phyloP scores from a whole-genome alignment of 2,329 filamentous ascomycete genomes.

The Albophoma yamanashiensis region DNA sequence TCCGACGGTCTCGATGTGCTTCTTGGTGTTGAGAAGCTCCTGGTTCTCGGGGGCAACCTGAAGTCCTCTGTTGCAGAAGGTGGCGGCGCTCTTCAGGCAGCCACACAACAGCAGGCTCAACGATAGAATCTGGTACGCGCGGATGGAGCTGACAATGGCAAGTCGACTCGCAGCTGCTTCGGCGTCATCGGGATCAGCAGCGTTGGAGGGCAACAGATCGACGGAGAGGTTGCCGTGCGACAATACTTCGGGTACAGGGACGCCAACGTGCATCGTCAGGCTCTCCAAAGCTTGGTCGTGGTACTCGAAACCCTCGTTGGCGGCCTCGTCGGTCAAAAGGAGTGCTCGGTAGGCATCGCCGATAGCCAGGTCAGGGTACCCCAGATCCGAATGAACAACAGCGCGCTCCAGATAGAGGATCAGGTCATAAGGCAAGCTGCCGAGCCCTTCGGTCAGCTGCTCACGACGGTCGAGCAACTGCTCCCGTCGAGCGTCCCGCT shows the following conservation, averaged over 20 bases:
- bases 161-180: conserved; percentile 27
- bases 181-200: conserved; percentile 21
- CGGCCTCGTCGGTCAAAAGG: conserved; percentile 72
- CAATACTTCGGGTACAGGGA: conserved; percentile 33
- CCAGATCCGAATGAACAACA: conserved; percentile 58
- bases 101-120: conserved; percentile 52
- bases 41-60: conserved; percentile 41
- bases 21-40: conserved; percentile 42
- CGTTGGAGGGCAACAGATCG: conserved; percentile 20
- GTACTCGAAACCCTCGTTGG: conserved; percentile 73
- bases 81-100: conserved; percentile 56
- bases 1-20: conserved; percentile 42
- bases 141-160: conserved; percentile 38
- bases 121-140: conserved; percentile 48
- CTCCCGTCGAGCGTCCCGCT: conserved; percentile 24
- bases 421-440: conserved; percentile 45
- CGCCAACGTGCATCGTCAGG: conserved; percentile 24
- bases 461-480: conserved; percentile 42
- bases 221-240: conserved; percentile 29
- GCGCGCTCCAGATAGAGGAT: conserved; percentile 61
- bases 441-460: conserved; percentile 44
- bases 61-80: conserved; percentile 54
- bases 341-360: conserved; percentile 86
- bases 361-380: conserved; percentile 80
- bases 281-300: conserved; percentile 55